Conservation (phyloP, 1,139 yeast genomes). For the Kurtzmaniella natalensis region DNA sequence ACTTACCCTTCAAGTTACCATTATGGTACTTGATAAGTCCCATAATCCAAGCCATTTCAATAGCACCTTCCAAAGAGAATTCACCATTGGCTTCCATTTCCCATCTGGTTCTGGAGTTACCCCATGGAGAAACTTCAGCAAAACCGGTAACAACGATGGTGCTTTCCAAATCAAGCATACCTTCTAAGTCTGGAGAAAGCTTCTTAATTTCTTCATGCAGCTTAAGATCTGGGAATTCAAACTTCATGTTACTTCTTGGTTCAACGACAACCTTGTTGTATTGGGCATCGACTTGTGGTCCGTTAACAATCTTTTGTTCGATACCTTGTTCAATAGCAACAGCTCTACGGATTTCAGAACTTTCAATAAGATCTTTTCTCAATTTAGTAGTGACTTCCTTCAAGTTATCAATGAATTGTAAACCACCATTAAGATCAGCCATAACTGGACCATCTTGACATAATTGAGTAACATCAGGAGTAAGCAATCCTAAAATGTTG, state of each 20-base stretch:
- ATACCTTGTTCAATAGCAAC: constrained; percentile 90
- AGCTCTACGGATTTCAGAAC: constrained; percentile 91
- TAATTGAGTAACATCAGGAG: constrained; percentile 77
- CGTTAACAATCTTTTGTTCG: constrained; percentile 89
- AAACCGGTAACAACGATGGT: constrained; percentile 95
- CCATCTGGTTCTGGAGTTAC: constrained; percentile 98
- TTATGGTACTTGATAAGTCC: constrained; percentile 92
- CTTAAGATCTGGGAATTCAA: constrained; percentile 87
- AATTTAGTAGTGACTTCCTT: constrained; percentile 81
- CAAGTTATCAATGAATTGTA: constrained; percentile 87
- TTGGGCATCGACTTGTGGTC: constrained; percentile 85
- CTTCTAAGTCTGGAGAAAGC: constrained; percentile 74
- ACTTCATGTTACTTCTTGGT: constrained; percentile 94
- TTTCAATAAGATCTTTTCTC: constrained; percentile 77
- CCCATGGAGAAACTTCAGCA: constrained; percentile 99
- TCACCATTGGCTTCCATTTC: constrained; percentile 96
- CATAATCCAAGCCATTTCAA: constrained; percentile 99
- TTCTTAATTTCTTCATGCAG: constrained; percentile 69
- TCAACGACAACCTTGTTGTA: constrained; percentile 69
- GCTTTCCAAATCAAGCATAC: constrained; percentile 85
- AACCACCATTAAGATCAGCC: constrained; percentile 98
- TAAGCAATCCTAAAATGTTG: constrained; percentile 89
- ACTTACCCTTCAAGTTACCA: constrained; percentile 85
- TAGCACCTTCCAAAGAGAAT: constrained; percentile 96
- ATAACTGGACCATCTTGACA: constrained; percentile 93